Conservation (phyloP, 371 early-diverging fungal genomes). For the Mucor indicus region DNA sequence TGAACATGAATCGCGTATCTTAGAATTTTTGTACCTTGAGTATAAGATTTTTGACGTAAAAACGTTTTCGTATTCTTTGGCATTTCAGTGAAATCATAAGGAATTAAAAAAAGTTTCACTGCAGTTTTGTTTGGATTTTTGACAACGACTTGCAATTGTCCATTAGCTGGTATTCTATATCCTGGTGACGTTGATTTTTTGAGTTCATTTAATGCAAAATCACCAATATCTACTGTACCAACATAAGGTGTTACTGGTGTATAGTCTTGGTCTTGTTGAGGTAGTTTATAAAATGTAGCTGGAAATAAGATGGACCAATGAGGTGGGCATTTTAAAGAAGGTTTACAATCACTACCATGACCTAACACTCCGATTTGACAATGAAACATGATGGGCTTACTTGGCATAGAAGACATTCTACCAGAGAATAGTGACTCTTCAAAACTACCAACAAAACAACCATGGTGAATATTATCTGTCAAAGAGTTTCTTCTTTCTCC, state of each 20-base stretch:
- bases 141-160: slow-evolving; percentile 82
- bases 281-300: slow-evolving; percentile 71
- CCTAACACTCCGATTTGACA: slow-evolving; percentile 77
- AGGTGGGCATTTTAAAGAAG: slow-evolving; percentile 65
- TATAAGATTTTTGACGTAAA: slow-evolving; percentile 74
- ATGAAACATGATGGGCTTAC: slow-evolving; percentile 70
- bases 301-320: slow-evolving; percentile 69
- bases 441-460: slow-evolving; percentile 68
- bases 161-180: slow-evolving; percentile 72
- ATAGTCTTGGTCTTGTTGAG: slow-evolving; percentile 35
- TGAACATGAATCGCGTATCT: slow-evolving; percentile 81
- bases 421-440: slow-evolving; percentile 83
- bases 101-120: slow-evolving; percentile 77
- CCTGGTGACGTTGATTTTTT: slow-evolving; percentile 27
- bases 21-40: slow-evolving; percentile 17
- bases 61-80: slow-evolving; percentile 74
- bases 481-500: not conserved
- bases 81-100: slow-evolving; percentile 81
- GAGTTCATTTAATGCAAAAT: slow-evolving; percentile 1
- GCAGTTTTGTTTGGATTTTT: slow-evolving; percentile 80
- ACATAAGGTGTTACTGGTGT: slow-evolving; percentile 50
- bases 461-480: slow-evolving; percentile 6
- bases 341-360: slow-evolving; percentile 55
- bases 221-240: slow-evolving; percentile 39
- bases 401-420: slow-evolving; percentile 78